Conservation (phyloP, 306 rosid species). For the Castanea sativa region DNA sequence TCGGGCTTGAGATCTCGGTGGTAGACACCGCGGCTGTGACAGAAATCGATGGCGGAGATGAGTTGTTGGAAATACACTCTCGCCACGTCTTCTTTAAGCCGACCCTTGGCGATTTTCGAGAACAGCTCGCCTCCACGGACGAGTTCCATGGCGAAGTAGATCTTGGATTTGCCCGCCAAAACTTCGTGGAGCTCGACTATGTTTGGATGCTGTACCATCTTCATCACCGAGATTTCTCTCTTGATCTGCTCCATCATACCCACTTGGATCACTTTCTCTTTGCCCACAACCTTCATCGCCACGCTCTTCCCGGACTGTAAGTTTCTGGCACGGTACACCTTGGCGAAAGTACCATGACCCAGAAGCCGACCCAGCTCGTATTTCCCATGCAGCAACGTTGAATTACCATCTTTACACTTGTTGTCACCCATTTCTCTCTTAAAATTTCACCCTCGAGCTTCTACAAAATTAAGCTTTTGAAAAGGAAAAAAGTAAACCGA, state of each 20-base stretch:
- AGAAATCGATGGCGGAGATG: constrained; percentile 89
- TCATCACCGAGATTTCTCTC: constrained; percentile 90
- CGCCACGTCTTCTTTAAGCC: constrained; percentile 65
- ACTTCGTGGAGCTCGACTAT: constrained; percentile 86
- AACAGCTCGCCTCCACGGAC: constrained; percentile 95
- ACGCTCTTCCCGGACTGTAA: constrained; percentile 50
- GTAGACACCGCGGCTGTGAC: constrained; percentile 94
- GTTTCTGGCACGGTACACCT: constrained; percentile 76
- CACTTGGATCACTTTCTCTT: constrained; percentile 79
- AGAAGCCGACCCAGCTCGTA: constrained; percentile 88
- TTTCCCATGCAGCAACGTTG: constrained; percentile 77
- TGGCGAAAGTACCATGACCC: constrained; percentile 91
- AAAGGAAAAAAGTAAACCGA: no score
- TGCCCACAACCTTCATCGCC: constrained; percentile 91
- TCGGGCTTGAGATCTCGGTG: constrained; percentile 97
- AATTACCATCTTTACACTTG: constrained; percentile 13
- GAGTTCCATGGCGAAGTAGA: constrained; percentile 91
- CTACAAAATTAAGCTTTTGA: neutral
- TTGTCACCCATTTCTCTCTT: constrained; percentile 30
- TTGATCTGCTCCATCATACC: constrained; percentile 97
- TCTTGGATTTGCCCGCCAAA: constrained; percentile 91
- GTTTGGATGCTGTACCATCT: constrained; percentile 78
- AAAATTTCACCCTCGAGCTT: neutral
- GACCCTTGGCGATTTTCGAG: constrained; percentile 63
- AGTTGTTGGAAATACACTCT: constrained; percentile 82